Conservation (phyloP, 805 yeast species). For the Kluyveromyces dobzhanskii region DNA sequence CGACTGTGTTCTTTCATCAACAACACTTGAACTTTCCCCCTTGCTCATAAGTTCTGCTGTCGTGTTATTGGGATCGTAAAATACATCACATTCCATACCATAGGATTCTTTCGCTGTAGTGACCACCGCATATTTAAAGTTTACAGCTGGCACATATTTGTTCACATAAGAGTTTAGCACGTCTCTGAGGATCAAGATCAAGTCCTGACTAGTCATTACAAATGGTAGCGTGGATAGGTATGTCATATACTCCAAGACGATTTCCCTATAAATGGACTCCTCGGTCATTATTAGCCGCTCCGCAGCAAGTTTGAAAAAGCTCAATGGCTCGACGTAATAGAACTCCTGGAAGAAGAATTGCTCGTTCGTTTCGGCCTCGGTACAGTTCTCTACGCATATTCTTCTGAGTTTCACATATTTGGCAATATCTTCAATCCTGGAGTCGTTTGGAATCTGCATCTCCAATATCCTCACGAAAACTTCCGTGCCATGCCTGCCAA, state of each 20-base stretch:
- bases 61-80: neutral
- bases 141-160: slow-evolving; percentile 1
- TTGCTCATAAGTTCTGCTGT: neutral
- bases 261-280: slow-evolving; percentile 1
- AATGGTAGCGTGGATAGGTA: neutral
- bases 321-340: slow-evolving; percentile 1
- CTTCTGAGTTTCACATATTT: slow-evolving; percentile 17
- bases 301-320: neutral
- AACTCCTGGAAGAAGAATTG: slow-evolving; percentile 2
- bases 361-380: slow-evolving; percentile 3
- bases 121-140: slow-evolving; percentile 3
- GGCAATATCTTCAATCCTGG: neutral
- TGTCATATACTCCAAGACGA: slow-evolving; percentile 3
- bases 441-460: slow-evolving; percentile 2
- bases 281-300: slow-evolving; percentile 1
- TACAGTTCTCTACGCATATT: slow-evolving; percentile 13
- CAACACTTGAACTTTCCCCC: neutral
- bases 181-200: neutral
- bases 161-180: neutral
- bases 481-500: slow-evolving; percentile 12
- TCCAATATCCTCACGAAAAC: slow-evolving; percentile 1
- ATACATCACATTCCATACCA: neutral
- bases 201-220: neutral
- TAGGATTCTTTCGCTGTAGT: neutral
- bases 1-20: neutral